Conservation (phyloP, 192 early-diverging fungal genomes). For the Linnemannia exigua region DNA sequence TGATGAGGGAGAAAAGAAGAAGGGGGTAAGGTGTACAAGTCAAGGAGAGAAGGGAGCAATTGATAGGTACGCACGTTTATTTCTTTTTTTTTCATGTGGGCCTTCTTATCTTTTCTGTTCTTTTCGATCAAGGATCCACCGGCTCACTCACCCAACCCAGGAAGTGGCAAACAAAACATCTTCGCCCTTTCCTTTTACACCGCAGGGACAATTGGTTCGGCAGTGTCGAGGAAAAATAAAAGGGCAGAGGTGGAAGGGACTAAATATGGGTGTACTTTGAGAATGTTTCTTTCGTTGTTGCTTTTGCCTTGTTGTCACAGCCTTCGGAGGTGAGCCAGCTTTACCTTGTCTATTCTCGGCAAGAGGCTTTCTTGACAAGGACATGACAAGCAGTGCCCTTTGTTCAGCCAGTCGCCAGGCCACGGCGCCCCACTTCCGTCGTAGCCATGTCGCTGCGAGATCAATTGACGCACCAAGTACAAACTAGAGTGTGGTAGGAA, state of each 20-base stretch:
- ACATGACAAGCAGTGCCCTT: background rate
- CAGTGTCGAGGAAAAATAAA: background rate
- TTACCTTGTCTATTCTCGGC: background rate
- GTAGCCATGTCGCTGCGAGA: no score
- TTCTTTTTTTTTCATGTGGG: background rate
- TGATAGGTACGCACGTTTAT: background rate
- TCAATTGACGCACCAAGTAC: background rate
- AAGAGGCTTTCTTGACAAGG: background rate
- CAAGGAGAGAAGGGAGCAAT: background rate
- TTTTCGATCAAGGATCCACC: background rate
- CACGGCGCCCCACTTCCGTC: background rate
- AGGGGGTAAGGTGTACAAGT: no score
- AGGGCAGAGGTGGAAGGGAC: background rate
- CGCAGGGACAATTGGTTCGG: background rate
- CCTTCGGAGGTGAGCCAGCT: background rate
- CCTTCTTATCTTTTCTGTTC: background rate
- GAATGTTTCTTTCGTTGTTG: background rate
- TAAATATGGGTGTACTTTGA: background rate
- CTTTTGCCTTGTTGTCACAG: background rate
- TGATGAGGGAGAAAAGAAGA: background rate
- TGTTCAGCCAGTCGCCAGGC: no score
- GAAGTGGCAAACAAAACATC: background rate
- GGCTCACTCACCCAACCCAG: background rate
- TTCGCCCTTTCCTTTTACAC: background rate
- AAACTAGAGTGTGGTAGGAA: background rate